Base-by-base conservation (phyloP, 164 flowering plant species). In the Vitis rotundifolia region DNA sequence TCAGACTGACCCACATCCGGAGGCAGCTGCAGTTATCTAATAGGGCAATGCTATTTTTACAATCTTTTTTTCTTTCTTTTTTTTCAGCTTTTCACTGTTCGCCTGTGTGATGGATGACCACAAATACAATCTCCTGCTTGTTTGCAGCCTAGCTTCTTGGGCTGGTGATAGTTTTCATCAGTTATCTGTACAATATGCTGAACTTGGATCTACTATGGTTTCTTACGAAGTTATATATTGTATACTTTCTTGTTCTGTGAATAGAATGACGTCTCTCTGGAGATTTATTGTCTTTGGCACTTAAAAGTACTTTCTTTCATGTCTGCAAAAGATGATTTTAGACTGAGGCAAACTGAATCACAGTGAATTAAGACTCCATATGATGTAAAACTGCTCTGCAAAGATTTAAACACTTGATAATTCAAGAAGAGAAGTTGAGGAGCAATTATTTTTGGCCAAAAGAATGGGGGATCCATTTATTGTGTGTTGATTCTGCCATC, bases 21-120 rank as follows among this genome's bases (percentile, higher is more conserved):
- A 84, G 66, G 80, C 79, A 49, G 74, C 83, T 71, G 64, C 82
- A 54, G 72, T 55, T 75, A 59, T 67, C 53, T 71, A 74, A 68
- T 76, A 11, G 26, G 8, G 26, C 18, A 9, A 54, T 10, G 61
- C 22, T 58, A 58, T 58, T 58, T 58, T 15, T 15, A 22, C 26
- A 37, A 29, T 29, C 2, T 29, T 29, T 29, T 29, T 2, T 29
- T 29, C 4, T 29, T n/a, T n/a, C n/a, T n/a, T n/a, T n/a, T n/a
- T n/a, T 0, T 37, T 37, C 44, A 37, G 44, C 3, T 37, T 37
- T 37, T 5, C 8, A 3, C 44, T 37, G 44, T 37, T 37, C 3
- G 8, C 44, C 44, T 37, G 6, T 3, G 44, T 37, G 44, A 37
- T 37, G 44, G 44, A 37, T 37, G 44, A 37, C 3, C 44, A 37